Evolutionary conservation across 495 filamentous ascomycete genomes (phyloP), one percentile per base, ranked within the genome.

Genomic region (Hypoxylon trugodes): DNA sequence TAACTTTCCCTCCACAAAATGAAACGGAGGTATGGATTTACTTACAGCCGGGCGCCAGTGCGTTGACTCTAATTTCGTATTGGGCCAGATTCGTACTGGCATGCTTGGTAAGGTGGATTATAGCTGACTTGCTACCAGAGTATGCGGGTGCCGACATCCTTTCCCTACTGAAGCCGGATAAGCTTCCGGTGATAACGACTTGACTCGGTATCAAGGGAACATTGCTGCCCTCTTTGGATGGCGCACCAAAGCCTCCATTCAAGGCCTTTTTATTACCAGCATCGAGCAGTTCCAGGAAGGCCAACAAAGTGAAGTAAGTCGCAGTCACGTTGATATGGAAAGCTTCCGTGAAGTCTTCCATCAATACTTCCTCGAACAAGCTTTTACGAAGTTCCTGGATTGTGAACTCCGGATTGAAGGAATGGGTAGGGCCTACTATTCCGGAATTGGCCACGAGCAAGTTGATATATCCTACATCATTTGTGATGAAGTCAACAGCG

Each of bases 371-470:
- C 6, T 73, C 69, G 56, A 82, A 81, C 1, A 82, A 74, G 6
- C 70, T 59, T 0, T 80, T 76, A 12, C 78, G 77, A 33, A 84
- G 59, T 19, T 84, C 76, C 4, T 69, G 53, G 12, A 87, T 70
- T 1, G 73, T 71, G 1, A 43, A 12, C 4, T 75, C 56, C 0
- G 81, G 77, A 12, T 78, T 74, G 45, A 81, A 68, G 3, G 21
- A 36, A 1, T 70, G 68, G 1, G 37, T 12, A 0, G 83, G 80
- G 6, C 85, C 86, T 22, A 79, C 41, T 21, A 78, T 77, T 0
- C 86, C 86, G 6, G 82, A 79, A 70, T 88, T 89, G 15, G 82
- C 81, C 19, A 88, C 74, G 0, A 89, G 69, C 24, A 89, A 69
- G 54, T 88, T 84, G 37, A 88, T 76, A 58, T 81, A 81, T 15